A percentile compares a stretch with the other conserved stretches of the same genome.
phyloP scores from a whole-genome alignment of 805 yeast species.

The Ogataea zsoltii region DNA sequence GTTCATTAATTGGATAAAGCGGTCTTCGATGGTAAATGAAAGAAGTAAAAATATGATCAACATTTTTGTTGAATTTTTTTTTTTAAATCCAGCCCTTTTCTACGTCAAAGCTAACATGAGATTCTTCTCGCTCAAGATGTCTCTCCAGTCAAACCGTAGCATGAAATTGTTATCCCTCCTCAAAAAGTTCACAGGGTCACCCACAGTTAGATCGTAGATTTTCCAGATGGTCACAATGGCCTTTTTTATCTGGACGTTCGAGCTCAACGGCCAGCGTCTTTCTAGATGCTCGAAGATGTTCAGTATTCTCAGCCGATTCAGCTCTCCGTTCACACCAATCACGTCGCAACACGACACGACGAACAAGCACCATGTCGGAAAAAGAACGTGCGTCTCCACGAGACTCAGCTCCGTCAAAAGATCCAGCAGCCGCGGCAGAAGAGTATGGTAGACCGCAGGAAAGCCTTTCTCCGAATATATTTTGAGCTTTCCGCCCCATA shows the following conservation, averaged over 20 bases:
- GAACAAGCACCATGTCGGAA: slow-evolving; percentile 36
- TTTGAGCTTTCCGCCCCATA: slow-evolving; percentile 11
- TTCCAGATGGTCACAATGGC: slow-evolving; percentile 35
- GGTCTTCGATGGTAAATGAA: too few relatives aligned
- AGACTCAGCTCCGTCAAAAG: slow-evolving; percentile 14
- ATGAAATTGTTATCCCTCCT: slow-evolving; percentile 5
- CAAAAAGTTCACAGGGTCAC: slow-evolving; percentile 11
- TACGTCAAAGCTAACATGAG: slow-evolving; percentile 29
- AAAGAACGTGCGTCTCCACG: slow-evolving; percentile 16
- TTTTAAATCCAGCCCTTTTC: too few relatives aligned
- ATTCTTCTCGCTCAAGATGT: slow-evolving; percentile 24
- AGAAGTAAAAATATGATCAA: too few relatives aligned
- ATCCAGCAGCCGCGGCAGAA: slow-evolving; percentile 12
- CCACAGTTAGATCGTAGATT: slow-evolving; percentile 24
- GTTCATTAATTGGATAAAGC: too few relatives aligned
- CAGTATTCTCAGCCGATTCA: slow-evolving; percentile 19
- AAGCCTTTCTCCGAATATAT: slow-evolving; percentile 12
- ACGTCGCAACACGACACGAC: slow-evolving; percentile 24
- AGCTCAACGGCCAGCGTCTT: slow-evolving; percentile 29
- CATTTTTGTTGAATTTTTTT: too few relatives aligned
- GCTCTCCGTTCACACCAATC: slow-evolving; percentile 18
- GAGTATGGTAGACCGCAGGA: slow-evolving; percentile 2
- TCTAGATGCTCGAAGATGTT: slow-evolving; percentile 25
- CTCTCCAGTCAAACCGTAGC: slow-evolving; percentile 28
- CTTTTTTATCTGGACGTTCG: slow-evolving; percentile 21